Conservation (phyloP, 176 grass and related monocot genomes). For the Pontederia crassipes region DNA sequence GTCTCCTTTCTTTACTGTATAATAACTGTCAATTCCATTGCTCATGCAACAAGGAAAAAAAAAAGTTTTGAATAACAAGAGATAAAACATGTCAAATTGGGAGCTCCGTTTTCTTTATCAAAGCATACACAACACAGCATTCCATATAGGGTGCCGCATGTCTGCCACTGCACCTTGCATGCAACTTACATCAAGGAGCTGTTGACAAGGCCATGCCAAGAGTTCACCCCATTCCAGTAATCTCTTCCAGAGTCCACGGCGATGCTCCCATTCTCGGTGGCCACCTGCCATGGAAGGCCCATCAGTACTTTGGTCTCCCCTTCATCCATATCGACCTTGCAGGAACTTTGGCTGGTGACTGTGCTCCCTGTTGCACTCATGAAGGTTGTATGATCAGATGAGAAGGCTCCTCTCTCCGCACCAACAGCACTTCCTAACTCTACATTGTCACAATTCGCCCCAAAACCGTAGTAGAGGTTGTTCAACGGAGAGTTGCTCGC, state of each 20-base stretch:
- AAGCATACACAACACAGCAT: no score
- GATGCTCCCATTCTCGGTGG: constrained; percentile 6
- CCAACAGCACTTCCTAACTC: not conserved
- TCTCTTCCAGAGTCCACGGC: constrained; percentile 17
- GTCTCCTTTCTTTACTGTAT: no score
- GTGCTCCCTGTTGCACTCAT: not conserved
- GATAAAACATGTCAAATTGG: no score
- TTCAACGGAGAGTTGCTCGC: not conserved
- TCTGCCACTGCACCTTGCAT: not conserved
- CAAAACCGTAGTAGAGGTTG: constrained; percentile 14
- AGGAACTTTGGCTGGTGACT: constrained; percentile 7
- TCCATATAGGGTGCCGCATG: no score
- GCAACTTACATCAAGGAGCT: constrained; percentile 15
- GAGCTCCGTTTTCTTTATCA: no score
- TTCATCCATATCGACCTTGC: constrained; percentile 3
- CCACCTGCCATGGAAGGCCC: constrained; percentile 15
- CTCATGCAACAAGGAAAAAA: no score
- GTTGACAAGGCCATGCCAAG: constrained; percentile 19
- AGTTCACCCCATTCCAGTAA: constrained; percentile 3
- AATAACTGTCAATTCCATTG: no score
- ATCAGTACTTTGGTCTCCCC: constrained; percentile 11
- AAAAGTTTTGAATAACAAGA: no score
- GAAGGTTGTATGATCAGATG: not conserved
- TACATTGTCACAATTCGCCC: not conserved
- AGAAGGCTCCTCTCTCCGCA: not conserved